phyloP scores from a whole-genome alignment of 192 early-diverging fungal species.

The Podila minutissima region DNA sequence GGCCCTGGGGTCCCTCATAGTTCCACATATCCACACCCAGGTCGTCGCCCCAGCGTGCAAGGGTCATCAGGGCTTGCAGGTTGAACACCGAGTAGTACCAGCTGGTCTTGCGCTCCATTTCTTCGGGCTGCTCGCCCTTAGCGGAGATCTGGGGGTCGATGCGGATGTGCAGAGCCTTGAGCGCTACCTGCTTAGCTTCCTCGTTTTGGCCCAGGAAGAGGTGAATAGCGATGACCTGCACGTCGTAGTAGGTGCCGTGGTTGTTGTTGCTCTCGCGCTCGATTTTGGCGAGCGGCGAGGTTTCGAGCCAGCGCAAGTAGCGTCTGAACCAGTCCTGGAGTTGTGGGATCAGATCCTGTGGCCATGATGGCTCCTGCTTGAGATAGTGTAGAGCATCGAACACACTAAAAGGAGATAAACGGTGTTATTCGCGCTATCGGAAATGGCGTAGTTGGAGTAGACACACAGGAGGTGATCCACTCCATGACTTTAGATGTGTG shows the following conservation, averaged over 20 bases:
- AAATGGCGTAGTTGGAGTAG: constrained; percentile 8
- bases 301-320: constrained; percentile 55
- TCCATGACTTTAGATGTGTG: too few species aligned
- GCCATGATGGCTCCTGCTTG: constrained; percentile 40
- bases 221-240: constrained; percentile 59
- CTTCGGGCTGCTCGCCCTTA: constrained; percentile 55
- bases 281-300: constrained; percentile 34
- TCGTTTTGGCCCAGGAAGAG: constrained; percentile 56
- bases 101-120: constrained; percentile 53
- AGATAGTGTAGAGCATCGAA: constrained; percentile 51
- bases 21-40: constrained; percentile 55
- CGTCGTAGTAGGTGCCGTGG: constrained; percentile 68
- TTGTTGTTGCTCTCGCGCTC: constrained; percentile 57
- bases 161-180: constrained; percentile 42
- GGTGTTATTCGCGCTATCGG: not conserved
- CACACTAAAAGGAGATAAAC: constrained; percentile 7
- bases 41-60: constrained; percentile 53
- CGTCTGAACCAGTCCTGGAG: constrained; percentile 53
- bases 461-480: too few species aligned
- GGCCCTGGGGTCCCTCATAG: constrained; percentile 55
- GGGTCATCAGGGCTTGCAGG: constrained; percentile 56
- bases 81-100: constrained; percentile 67
- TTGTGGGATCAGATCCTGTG: constrained; percentile 34
- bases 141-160: constrained; percentile 51
- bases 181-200: constrained; percentile 32